A percentile compares a stretch with the other conserved stretches of the same genome.
Evolutionary conservation across 495 filamentous ascomycete genomes (phyloP).

Genomic region (Penicillium parvum): DNA sequence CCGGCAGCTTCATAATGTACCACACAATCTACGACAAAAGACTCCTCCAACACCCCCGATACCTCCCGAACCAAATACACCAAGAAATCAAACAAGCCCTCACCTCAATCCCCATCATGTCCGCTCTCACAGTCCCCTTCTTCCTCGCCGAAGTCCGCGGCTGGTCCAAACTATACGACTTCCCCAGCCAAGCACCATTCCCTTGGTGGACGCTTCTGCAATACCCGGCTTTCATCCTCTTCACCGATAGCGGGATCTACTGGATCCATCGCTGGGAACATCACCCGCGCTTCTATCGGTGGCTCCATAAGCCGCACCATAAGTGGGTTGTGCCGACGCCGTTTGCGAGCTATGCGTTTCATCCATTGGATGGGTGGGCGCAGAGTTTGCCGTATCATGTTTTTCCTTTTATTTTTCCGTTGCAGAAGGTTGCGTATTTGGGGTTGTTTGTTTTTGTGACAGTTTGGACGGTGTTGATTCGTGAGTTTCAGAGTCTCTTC

Average conservation of each 20-base stretch:
- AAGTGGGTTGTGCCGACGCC: slow-evolving; percentile 98
- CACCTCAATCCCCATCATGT: slow-evolving; percentile 68
- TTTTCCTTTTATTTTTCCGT: slow-evolving; percentile 84
- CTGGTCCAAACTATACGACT: slow-evolving; percentile 81
- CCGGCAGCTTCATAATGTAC: slow-evolving; percentile 72
- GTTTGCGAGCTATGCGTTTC: slow-evolving; percentile 86
- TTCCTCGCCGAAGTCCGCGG: slow-evolving; percentile 81
- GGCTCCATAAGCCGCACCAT: slow-evolving; percentile 92
- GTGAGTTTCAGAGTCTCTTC: slow-evolving; percentile 18
- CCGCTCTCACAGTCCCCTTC: slow-evolving; percentile 70
- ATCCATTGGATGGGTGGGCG: slow-evolving; percentile 84
- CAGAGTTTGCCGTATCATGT: slow-evolving; percentile 93
- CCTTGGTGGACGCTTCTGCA: slow-evolving; percentile 71
- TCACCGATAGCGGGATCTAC: slow-evolving; percentile 91
- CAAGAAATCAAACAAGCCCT: slow-evolving; percentile 76
- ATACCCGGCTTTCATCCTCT: slow-evolving; percentile 83
- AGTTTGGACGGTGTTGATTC: slow-evolving; percentile 93
- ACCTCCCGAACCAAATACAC: slow-evolving; percentile 81
- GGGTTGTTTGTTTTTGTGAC: slow-evolving; percentile 85
- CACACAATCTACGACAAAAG: slow-evolving; percentile 85
- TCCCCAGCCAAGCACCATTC: slow-evolving; percentile 61
- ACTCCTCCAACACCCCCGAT: slow-evolving; percentile 81
- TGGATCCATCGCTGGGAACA: slow-evolving; percentile 87
- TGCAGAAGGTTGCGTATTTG: slow-evolving; percentile 85
- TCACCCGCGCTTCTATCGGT: slow-evolving; percentile 74